phyloP scores from a whole-genome alignment of 306 rosid genomes.

The Phaseolus lunatus region DNA sequence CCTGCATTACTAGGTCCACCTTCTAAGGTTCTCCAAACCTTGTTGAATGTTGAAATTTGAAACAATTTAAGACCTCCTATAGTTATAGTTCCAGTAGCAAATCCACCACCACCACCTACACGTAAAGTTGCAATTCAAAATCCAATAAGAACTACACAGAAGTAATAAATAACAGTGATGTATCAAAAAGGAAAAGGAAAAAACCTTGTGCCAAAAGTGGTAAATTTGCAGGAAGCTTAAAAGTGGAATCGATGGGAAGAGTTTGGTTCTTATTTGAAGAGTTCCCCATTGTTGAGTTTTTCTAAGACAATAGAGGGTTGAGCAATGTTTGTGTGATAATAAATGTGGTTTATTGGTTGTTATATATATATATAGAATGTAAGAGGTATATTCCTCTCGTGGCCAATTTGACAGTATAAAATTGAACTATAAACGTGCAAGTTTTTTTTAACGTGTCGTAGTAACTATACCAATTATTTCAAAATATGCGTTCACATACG shows the following conservation, averaged over 20 bases:
- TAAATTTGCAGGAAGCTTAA: conserved; percentile 45
- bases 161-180: not conserved
- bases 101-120: conserved; percentile 46
- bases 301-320: not conserved
- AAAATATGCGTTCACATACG: conserved; percentile 1
- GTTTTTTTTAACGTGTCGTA: not conserved
- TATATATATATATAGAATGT: conserved; percentile 34
- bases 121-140: not conserved
- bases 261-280: conserved; percentile 20
- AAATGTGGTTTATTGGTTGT: conserved; percentile 5
- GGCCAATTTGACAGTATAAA: not conserved
- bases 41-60: conserved; percentile 52
- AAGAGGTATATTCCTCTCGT: conserved; percentile 36
- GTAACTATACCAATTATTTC: not conserved
- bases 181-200: not conserved
- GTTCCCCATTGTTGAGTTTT: conserved; percentile 45
- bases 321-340: not conserved
- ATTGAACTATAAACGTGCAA: conserved; percentile 36
- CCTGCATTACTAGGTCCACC: conserved; percentile 48
- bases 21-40: conserved; percentile 49
- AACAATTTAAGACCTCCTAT: conserved; percentile 36
- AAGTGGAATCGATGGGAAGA: conserved; percentile 44
- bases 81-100: conserved; percentile 45
- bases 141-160: not conserved
- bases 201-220: conserved; percentile 53